Percentiles rank a stretch among this genome's conserved stretches.
These are phyloP conservation scores for Macadamia tetraphylla DNA, from an alignment of 164 flowering plant genomes.

Conservation along the genomic window DNA sequence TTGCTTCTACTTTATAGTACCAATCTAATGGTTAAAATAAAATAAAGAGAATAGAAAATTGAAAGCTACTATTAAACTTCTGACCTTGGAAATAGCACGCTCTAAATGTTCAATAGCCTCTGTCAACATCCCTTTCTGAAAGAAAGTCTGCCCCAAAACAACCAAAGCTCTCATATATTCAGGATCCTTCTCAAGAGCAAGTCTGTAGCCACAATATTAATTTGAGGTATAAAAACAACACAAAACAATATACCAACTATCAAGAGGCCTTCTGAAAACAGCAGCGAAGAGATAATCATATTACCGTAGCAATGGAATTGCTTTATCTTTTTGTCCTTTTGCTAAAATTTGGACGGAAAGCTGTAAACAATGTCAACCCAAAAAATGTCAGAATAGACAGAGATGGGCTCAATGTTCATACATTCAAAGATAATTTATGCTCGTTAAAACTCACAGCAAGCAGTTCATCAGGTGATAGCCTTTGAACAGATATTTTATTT, in stretches of 20 bases:
- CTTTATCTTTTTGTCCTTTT: slow-evolving; percentile 44
- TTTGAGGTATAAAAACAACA: slow-evolving; percentile 4
- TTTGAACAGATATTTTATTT: slow-evolving; percentile 24
- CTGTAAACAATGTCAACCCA: slow-evolving; percentile 34
- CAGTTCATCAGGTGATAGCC: slow-evolving; percentile 48
- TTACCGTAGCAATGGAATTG: slow-evolving; percentile 60
- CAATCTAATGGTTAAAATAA: background rate
- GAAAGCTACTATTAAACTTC: slow-evolving; percentile 4
- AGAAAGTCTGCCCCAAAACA: slow-evolving; percentile 61
- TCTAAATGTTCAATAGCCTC: slow-evolving; percentile 65
- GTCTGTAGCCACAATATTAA: slow-evolving; percentile 30
- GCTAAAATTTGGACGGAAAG: slow-evolving; percentile 47
- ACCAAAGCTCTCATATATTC: slow-evolving; percentile 50
- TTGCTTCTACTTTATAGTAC: no score
- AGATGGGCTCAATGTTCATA: background rate
- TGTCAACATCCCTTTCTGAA: slow-evolving; percentile 32
- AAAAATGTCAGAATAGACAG: slow-evolving; percentile 5
- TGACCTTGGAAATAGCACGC: slow-evolving; percentile 72
- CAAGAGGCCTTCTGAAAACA: slow-evolving; percentile 1
- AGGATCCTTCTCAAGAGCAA: slow-evolving; percentile 82
- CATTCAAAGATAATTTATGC: background rate
- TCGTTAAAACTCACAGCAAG: slow-evolving; percentile 49
- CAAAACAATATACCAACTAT: background rate
- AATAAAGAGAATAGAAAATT: background rate
- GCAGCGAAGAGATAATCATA: slow-evolving; percentile 2